Percentiles rank a stretch among this genome's conserved stretches.
phyloP scores from a whole-genome alignment of 2,329 filamentous ascomycete species.

The Pestalotiopsis sp. region DNA sequence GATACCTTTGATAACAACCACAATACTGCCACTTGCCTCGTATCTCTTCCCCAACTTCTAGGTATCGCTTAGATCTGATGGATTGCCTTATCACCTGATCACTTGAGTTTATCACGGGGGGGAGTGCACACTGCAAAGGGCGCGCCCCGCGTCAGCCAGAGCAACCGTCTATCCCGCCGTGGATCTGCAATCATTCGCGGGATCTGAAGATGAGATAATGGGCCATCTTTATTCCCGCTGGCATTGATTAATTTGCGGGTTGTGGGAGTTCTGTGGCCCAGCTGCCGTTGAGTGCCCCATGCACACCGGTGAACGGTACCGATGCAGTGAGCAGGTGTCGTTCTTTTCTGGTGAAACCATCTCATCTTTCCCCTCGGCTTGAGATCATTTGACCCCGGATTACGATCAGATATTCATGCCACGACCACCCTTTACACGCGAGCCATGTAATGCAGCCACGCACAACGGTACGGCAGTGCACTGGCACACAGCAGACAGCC shows the following conservation, averaged over 20 bases:
- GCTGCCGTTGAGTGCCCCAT: background rate
- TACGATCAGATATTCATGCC: background rate
- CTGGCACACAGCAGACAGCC: background rate
- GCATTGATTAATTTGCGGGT: background rate
- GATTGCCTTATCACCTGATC: background rate
- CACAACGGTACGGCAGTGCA: background rate
- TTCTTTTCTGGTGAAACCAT: constrained; percentile 6
- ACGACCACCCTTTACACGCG: background rate
- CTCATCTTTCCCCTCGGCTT: background rate
- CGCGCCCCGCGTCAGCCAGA: background rate
- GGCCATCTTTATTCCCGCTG: background rate
- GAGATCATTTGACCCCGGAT: background rate
- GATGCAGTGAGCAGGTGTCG: background rate
- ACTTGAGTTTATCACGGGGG: background rate
- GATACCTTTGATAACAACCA: background rate
- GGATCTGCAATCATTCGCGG: background rate
- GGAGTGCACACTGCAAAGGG: background rate
- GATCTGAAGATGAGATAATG: background rate
- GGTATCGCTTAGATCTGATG: background rate
- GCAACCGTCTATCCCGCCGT: background rate
- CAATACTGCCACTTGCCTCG: background rate
- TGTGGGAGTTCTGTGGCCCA: background rate
- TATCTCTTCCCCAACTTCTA: background rate
- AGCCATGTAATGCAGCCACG: background rate
- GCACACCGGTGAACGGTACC: background rate